These are phyloP conservation scores for Euphorbia schlechtendalii DNA, from an alignment of 441 rosid species.

Conservation along the genomic window DNA sequence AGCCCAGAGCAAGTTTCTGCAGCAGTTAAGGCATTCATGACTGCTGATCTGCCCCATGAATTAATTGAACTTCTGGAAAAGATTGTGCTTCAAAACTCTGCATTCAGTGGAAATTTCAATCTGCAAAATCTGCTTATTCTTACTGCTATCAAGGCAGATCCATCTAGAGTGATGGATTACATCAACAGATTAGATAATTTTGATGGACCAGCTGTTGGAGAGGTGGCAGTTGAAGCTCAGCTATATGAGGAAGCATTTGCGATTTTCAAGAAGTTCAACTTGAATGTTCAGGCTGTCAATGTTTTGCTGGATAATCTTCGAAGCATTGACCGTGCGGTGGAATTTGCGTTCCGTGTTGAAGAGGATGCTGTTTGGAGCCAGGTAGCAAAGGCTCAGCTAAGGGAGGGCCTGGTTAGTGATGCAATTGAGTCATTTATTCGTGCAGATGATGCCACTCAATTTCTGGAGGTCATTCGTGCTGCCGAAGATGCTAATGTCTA, in stretches of 20 bases:
- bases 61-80: constrained; percentile 98
- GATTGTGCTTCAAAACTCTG: constrained; percentile 99
- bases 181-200: constrained; percentile 93
- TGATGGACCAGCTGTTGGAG: constrained; percentile 99
- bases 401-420: constrained; percentile 92
- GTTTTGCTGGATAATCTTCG: constrained; percentile 77
- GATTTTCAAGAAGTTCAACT: constrained; percentile 93
- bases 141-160: constrained; percentile 98
- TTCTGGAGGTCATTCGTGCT: constrained; percentile 83
- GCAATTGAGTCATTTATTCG: constrained; percentile 97
- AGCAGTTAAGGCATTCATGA: constrained; percentile 99
- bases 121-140: constrained; percentile 92
- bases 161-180: constrained; percentile 98
- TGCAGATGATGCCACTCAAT: constrained; percentile 94
- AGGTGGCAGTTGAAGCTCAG: constrained; percentile 94
- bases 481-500: constrained; percentile 84
- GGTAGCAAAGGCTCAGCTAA: constrained; percentile 96
- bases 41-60: constrained; percentile 99
- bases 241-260: constrained; percentile 91
- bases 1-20: constrained; percentile 99
- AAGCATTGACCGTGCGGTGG: constrained; percentile 96
- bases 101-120: constrained; percentile 98
- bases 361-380: constrained; percentile 99
- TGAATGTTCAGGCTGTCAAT: constrained; percentile 93
- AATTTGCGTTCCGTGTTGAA: constrained; percentile 97